Evolutionary conservation across 371 early-diverging fungal genomes (phyloP).

Genomic region (Saksenaea vasiformis): DNA sequence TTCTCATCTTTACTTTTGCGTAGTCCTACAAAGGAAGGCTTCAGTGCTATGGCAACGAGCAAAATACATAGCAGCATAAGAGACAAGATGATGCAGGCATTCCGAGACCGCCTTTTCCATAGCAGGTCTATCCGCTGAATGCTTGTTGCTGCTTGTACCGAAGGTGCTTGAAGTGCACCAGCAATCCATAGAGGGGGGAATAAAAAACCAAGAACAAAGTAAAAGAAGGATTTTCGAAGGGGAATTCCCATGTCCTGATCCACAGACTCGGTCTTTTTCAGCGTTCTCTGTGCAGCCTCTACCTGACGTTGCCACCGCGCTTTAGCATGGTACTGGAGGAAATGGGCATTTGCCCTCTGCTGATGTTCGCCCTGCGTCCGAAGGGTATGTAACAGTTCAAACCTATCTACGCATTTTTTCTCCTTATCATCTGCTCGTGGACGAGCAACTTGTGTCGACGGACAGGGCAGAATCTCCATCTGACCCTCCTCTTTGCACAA

Average conservation of each 20-base stretch:
- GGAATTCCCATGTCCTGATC: neutral
- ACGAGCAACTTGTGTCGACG: neutral
- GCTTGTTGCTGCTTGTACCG: slow-evolving; percentile 3
- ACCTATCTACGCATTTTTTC: slow-evolving; percentile 3
- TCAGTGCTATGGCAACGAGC: slow-evolving; percentile 18
- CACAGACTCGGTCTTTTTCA: neutral
- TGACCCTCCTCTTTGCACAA: neutral
- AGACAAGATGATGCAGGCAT: slow-evolving; percentile 19
- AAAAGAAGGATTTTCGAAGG: slow-evolving; percentile 27
- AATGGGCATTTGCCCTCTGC: neutral
- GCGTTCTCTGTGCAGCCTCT: slow-evolving; percentile 4
- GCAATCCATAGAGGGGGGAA: slow-evolving; percentile 44
- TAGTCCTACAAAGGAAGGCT: slow-evolving; percentile 9
- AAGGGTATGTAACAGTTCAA: slow-evolving; percentile 10
- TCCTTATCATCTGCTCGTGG: neutral
- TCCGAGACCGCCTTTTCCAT: slow-evolving; percentile 23
- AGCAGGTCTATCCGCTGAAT: slow-evolving; percentile 19
- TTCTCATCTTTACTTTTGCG: slow-evolving; percentile 2
- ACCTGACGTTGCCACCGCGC: slow-evolving; percentile 3
- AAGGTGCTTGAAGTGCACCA: slow-evolving; percentile 24
- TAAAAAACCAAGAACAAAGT: slow-evolving; percentile 36
- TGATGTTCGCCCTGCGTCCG: slow-evolving; percentile 11
- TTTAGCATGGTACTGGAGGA: neutral
- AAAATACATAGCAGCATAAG: slow-evolving; percentile 9
- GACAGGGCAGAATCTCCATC: slow-evolving; percentile 8